Evolutionary conservation across 108 stramenopile species (phyloP).

Genomic region (Cyclotella cryptica): DNA sequence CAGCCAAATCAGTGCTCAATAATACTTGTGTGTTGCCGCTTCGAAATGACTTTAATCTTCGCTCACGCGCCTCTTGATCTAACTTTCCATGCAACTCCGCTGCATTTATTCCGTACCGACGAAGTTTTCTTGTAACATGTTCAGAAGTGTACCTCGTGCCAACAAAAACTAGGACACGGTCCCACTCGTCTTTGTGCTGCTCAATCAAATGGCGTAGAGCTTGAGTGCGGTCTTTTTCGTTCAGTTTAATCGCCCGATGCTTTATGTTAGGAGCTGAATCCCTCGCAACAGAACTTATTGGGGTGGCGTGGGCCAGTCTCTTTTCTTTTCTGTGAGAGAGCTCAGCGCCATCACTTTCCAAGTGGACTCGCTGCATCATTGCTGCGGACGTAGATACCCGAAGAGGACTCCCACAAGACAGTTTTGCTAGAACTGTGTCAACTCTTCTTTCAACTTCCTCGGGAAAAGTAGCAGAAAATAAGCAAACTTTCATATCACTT

Average conservation of each 20-base stretch:
- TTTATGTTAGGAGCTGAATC: conserved; percentile 75
- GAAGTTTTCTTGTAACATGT: conserved; percentile 79
- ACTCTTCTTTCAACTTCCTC: conserved; percentile 89
- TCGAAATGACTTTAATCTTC: conserved; percentile 83
- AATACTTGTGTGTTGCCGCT: conserved; percentile 82
- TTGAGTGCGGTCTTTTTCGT: conserved; percentile 70
- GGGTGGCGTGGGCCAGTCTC: conserved; percentile 44
- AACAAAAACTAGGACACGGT: conserved; percentile 92
- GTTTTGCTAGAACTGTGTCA: conserved; percentile 73
- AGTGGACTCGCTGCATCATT: conserved; percentile 38
- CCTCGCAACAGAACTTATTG: conserved; percentile 30
- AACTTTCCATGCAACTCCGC: conserved; percentile 97
- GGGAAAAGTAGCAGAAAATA: conserved; percentile 95
- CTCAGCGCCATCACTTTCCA: conserved; percentile 44
- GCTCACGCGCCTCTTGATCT: conserved; percentile 87
- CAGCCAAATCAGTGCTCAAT: conserved; percentile 95
- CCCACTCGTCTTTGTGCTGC: conserved; percentile 60
- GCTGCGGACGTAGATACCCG: conserved; percentile 69
- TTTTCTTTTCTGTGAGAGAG: conserved; percentile 33
- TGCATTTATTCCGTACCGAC: conserved; percentile 72
- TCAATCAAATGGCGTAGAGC: conserved; percentile 69
- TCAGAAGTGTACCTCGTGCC: conserved; percentile 87
- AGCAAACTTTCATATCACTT: conserved; percentile 55
- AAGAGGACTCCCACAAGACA: conserved; percentile 63
- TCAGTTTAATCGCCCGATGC: conserved; percentile 67